Evolutionary conservation across 2,329 filamentous ascomycete species (phyloP).

Genomic region (Penicillium thymicola): DNA sequence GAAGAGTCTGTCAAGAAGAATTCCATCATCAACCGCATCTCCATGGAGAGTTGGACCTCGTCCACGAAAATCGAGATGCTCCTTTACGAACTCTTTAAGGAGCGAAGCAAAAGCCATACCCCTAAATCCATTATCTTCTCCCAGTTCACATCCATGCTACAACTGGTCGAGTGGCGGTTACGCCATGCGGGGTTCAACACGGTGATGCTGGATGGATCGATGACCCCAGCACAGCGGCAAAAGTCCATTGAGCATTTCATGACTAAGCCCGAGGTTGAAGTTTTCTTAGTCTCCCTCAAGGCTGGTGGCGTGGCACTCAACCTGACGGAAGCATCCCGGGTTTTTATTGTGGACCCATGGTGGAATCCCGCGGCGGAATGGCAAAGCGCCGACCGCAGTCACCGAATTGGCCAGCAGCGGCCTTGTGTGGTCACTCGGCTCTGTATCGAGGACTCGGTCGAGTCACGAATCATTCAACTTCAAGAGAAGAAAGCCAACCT

Average conservation of each 20-base stretch:
- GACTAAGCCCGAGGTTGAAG: slow-evolving; percentile 89
- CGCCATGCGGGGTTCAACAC: slow-evolving; percentile 96
- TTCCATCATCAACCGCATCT: slow-evolving; percentile 97
- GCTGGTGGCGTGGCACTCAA: slow-evolving; percentile 95
- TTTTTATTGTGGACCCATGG: slow-evolving; percentile 98
- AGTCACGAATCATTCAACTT: slow-evolving; percentile 89
- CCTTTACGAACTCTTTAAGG: slow-evolving; percentile 87
- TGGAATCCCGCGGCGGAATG: slow-evolving; percentile 99
- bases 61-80: slow-evolving; percentile 98
- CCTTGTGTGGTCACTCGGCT: slow-evolving; percentile 92
- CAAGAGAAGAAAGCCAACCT: slow-evolving; percentile 99
- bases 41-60: slow-evolving; percentile 98
- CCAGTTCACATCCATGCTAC: slow-evolving; percentile 95
- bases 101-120: slow-evolving; percentile 87
- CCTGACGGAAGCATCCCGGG: slow-evolving; percentile 86
- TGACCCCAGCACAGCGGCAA: slow-evolving; percentile 91
- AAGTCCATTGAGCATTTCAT: slow-evolving; percentile 95
- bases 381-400: slow-evolving; percentile 91
- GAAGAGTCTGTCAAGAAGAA: slow-evolving; percentile 84
- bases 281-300: slow-evolving; percentile 93
- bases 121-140: slow-evolving; percentile 98
- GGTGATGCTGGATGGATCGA: slow-evolving; percentile 95
- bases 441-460: slow-evolving; percentile 95
- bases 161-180: slow-evolving; percentile 94
- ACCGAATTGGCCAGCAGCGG: slow-evolving; percentile 91